Conservation (phyloP, 2,329 filamentous ascomycete species). For the Aureobasidium uvarum region DNA sequence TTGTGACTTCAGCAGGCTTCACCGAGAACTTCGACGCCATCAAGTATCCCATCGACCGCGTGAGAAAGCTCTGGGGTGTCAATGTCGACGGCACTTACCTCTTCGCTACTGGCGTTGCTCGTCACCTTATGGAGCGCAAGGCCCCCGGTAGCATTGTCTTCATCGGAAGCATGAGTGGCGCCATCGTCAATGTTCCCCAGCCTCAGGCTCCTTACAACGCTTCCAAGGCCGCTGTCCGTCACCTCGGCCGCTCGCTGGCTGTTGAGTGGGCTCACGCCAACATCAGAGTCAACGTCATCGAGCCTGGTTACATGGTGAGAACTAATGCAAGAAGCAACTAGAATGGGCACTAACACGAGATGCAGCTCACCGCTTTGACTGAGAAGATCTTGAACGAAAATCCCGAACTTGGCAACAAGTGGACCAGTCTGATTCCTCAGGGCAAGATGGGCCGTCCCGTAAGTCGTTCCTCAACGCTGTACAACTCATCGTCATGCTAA, state of each 20-base stretch:
- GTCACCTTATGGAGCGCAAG: constrained; percentile 82
- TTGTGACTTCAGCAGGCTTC: constrained; percentile 96
- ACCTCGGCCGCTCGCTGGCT: constrained; percentile 80
- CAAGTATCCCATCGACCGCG: constrained; percentile 83
- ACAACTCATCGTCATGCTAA: constrained; percentile 34
- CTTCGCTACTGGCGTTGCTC: constrained; percentile 79
- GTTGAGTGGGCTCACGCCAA: constrained; percentile 89
- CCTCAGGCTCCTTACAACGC: constrained; percentile 92
- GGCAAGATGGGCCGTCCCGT: constrained; percentile 85
- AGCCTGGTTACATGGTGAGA: constrained; percentile 93
- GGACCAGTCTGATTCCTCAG: constrained; percentile 87
- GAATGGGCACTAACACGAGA: constrained; percentile 24
- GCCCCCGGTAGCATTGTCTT: constrained; percentile 83
- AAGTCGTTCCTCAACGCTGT: not conserved
- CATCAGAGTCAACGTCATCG: constrained; percentile 94
- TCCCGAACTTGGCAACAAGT: constrained; percentile 82
- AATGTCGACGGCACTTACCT: constrained; percentile 93
- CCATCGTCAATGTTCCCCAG: constrained; percentile 93
- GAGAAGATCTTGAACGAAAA: constrained; percentile 94
- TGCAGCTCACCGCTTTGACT: constrained; percentile 57
- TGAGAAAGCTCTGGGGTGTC: constrained; percentile 91
- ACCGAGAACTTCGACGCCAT: constrained; percentile 94
- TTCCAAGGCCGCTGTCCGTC: constrained; percentile 86
- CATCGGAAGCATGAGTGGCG: constrained; percentile 91
- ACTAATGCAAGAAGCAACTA: constrained; percentile 42